These are phyloP conservation scores for Penicillium cataractarum DNA, from an alignment of 495 filamentous ascomycete genomes.

Conservation along the genomic window DNA sequence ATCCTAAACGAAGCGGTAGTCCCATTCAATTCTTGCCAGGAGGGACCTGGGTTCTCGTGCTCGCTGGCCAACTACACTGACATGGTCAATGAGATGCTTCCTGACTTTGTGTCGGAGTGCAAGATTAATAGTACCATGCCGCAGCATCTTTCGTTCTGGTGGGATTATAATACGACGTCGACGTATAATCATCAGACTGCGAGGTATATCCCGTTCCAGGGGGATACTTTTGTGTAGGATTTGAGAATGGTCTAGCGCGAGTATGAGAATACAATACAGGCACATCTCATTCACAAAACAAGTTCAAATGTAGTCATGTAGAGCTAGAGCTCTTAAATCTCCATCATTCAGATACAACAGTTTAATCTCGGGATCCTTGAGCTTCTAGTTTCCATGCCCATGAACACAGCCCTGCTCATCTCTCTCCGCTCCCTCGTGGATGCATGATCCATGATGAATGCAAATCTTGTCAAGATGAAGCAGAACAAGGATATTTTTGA, in stretches of 20 bases:
- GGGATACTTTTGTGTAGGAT: constrained; percentile 5
- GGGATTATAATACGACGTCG: constrained; percentile 5
- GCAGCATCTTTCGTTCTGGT: constrained; percentile 8
- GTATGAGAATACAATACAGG: neutral
- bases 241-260: no score
- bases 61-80: constrained; percentile 8
- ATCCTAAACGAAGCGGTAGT: constrained; percentile 34
- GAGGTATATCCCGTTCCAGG: constrained; percentile 6
- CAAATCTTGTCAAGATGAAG: no score
- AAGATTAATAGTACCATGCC: constrained; percentile 3
- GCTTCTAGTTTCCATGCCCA: no score
- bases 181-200: constrained; percentile 5
- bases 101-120: constrained; percentile 6
- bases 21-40: constrained; percentile 7
- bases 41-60: constrained; percentile 8
- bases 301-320: neutral
- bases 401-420: no score
- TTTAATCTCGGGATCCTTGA: no score
- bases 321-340: no score
- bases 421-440: no score
- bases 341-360: no score
- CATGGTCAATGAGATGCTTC: constrained; percentile 6
- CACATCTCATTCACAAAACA: neutral
- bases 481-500: no score
- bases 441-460: no score